Conservation (phyloP, 2,329 filamentous ascomycete genomes). For the Epichloe brachyelytri region DNA sequence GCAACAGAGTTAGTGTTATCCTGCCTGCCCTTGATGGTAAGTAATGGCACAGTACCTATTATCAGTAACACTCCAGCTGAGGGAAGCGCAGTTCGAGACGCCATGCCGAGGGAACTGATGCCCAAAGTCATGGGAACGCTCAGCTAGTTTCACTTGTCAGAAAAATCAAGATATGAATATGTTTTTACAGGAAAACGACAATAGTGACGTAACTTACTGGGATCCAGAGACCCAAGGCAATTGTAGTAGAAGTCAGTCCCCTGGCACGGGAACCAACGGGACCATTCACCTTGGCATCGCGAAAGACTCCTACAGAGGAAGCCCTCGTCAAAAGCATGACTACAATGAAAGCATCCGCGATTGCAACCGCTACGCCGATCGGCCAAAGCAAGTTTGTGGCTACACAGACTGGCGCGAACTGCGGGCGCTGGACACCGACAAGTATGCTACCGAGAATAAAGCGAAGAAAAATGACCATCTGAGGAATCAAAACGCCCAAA, state of each 20-base stretch:
- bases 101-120: slow-evolving; percentile 26
- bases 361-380: slow-evolving; percentile 31
- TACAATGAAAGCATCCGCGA: slow-evolving; percentile 32
- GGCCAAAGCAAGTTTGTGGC: slow-evolving; percentile 31
- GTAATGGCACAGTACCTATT: slow-evolving; percentile 26
- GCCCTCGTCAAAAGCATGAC: slow-evolving; percentile 27
- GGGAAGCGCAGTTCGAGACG: slow-evolving; percentile 36
- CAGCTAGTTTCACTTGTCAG: slow-evolving; percentile 21
- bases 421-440: slow-evolving; percentile 39
- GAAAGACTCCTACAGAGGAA: slow-evolving; percentile 23
- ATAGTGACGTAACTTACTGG: slow-evolving; percentile 27
- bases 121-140: slow-evolving; percentile 41
- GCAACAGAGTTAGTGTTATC: slow-evolving; percentile 20
- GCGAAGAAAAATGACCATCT: slow-evolving; percentile 32
- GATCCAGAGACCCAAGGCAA: slow-evolving; percentile 39
- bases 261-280: slow-evolving; percentile 21
- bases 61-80: slow-evolving; percentile 35
- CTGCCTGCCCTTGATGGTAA: not conserved
- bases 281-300: slow-evolving; percentile 18
- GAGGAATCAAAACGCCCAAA: slow-evolving; percentile 27
- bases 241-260: slow-evolving; percentile 27
- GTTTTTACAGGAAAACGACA: not conserved
- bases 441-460: slow-evolving; percentile 41
- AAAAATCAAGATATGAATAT: not conserved
- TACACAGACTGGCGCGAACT: slow-evolving; percentile 40